phyloP scores from a whole-genome alignment of 768 basidiomycete genomes.

The Lactifluus volemus region DNA sequence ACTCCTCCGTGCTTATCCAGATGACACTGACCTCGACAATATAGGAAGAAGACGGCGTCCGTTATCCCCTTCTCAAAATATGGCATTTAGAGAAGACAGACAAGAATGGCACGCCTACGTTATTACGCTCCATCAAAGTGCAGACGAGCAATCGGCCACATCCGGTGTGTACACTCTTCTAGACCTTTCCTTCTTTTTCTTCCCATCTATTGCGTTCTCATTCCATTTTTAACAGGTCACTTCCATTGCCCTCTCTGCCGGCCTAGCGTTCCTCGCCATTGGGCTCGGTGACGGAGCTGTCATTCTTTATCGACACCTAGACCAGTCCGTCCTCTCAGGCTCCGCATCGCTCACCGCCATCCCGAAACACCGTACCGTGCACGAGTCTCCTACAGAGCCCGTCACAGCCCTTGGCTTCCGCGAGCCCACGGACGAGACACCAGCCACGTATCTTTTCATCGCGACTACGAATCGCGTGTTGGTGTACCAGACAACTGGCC shows the following conservation, averaged over 20 bases:
- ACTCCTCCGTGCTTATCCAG: neutral
- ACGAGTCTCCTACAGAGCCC: constrained; percentile 80
- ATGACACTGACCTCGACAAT: neutral
- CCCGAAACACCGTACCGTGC: constrained; percentile 80
- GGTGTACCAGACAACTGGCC: constrained; percentile 64
- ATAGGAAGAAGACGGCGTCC: constrained; percentile 67
- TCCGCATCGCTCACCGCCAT: constrained; percentile 59
- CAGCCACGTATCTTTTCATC: constrained; percentile 60
- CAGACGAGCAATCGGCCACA: constrained; percentile 71
- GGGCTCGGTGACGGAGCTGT: constrained; percentile 95
- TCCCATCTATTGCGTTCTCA: neutral
- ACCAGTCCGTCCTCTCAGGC: constrained; percentile 72
- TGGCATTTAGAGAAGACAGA: constrained; percentile 78
- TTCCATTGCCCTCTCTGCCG: constrained; percentile 67
- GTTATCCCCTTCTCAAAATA: constrained; percentile 69
- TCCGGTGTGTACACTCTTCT: constrained; percentile 39
- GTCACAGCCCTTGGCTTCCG: constrained; percentile 90
- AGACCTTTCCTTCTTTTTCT: neutral
- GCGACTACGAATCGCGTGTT: constrained; percentile 82
- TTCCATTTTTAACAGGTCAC: constrained; percentile 27
- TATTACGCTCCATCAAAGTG: constrained; percentile 69
- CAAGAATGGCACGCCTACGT: constrained; percentile 51
- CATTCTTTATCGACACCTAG: constrained; percentile 81
- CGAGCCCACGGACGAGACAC: constrained; percentile 38
- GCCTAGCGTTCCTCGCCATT: constrained; percentile 77